These are phyloP conservation scores for Batkoa obscura DNA, from an alignment of 371 early-diverging fungal species.

Conservation along the genomic window DNA sequence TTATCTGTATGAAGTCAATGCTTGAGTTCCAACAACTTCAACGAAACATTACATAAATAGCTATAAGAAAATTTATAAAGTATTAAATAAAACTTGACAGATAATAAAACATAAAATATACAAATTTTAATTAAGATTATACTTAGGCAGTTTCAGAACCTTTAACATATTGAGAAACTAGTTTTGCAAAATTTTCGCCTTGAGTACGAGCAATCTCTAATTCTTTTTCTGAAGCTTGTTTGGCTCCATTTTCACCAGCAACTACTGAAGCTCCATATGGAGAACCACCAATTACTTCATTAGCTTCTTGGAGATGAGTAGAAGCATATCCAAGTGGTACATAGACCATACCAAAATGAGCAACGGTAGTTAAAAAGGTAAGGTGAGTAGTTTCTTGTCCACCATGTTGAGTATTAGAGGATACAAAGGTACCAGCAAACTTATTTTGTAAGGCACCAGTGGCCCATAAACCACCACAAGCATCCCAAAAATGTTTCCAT, in stretches of 20 bases:
- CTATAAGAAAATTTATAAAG: too few relatives aligned
- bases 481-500: slow-evolving; percentile 46
- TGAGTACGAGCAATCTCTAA: slow-evolving; percentile 36
- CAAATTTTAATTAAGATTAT: too few relatives aligned
- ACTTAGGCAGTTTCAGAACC: too few relatives aligned
- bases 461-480: slow-evolving; percentile 58
- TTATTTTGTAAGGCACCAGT: slow-evolving; percentile 43
- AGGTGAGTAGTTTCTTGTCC: slow-evolving; percentile 64
- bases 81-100: too few relatives aligned
- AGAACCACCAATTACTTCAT: slow-evolving; percentile 38
- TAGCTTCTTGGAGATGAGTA: slow-evolving; percentile 23
- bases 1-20: too few relatives aligned
- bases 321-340: slow-evolving; percentile 50
- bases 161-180: slow-evolving; percentile 10
- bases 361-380: slow-evolving; percentile 41
- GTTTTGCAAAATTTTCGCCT: slow-evolving; percentile 40
- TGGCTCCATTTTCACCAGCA: slow-evolving; percentile 34
- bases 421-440: slow-evolving; percentile 49
- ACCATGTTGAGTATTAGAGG: slow-evolving; percentile 50
- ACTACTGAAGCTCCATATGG: slow-evolving; percentile 26
- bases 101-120: too few relatives aligned
- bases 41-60: too few relatives aligned
- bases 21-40: too few relatives aligned
- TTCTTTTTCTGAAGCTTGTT: slow-evolving; percentile 40
- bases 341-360: slow-evolving; percentile 63